Base-by-base conservation (phyloP, 306 rosid genomes). In the Cucumis hystrix region DNA sequence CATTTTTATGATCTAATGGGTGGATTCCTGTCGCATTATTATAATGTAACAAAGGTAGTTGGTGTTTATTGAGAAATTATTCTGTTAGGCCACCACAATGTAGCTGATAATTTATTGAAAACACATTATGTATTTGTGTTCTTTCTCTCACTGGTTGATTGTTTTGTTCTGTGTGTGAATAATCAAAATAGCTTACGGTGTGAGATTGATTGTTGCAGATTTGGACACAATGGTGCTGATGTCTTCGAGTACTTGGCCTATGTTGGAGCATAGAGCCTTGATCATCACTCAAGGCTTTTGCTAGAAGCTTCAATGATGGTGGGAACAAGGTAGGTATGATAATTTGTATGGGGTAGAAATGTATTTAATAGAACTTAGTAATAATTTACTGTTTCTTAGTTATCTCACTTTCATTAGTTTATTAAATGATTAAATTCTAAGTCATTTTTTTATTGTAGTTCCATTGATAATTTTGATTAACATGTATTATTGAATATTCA, bases 281-380 rank as follows among this genome's bases (percentile, higher is more conserved):
- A 95, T 78, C 97, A 95, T 85, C 98, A 95, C 77, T 92, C 97
- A 33, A 88, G 97, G 80, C 97, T 95, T 73, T 82, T 95, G 88
- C 88, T 95, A 55, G 97, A 92, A 87, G 98, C 98, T 74, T 95
- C 98, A 18, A 95, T 95, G 97, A 95, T 95, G 98, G 97, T 90
- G 51, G 98, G 92, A 79, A 95, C 98, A 70, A 92, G 97, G 98
- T 95, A 14, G 37, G 3, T 10, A 13, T 17, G 30, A 41, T 55
- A 75, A 49, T 57, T 58, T 20, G 13, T 61, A 25, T 60, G 21
- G 4, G 72, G 2, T 66, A 30, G 74, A 62, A 14, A 6, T 62
- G 41, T 15, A 62, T 62, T 30, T 62, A 30, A 64, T 64, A 15
- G 4, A 17, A 43, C 57, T 43, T n/a, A 41, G 4, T 21, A 5